Evolutionary conservation across 2,329 filamentous ascomycete species (phyloP).

Genomic region (Xylaria sp.): DNA sequence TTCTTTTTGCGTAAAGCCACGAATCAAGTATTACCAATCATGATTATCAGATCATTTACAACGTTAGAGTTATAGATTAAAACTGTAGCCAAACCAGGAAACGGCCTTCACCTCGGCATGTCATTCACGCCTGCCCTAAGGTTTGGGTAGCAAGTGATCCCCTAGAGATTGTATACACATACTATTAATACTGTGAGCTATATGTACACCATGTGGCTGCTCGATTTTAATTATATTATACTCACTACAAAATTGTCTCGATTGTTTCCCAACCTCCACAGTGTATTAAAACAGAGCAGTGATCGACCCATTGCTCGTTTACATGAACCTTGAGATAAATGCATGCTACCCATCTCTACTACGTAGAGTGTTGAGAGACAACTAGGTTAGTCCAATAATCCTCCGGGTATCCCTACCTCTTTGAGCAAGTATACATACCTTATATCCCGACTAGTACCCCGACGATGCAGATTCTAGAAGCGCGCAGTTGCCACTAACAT

Average conservation of each 20-base stretch:
- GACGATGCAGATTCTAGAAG: slow-evolving; percentile 32
- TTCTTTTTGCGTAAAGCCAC: slow-evolving; percentile 24
- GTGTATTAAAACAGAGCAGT: slow-evolving; percentile 18
- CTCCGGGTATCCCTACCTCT: slow-evolving; percentile 31
- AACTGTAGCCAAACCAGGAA: slow-evolving; percentile 17
- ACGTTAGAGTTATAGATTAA: slow-evolving; percentile 14
- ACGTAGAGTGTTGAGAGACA: slow-evolving; percentile 21
- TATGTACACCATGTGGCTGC: slow-evolving; percentile 12
- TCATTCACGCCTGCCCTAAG: slow-evolving; percentile 20
- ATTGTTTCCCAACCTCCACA: slow-evolving; percentile 8
- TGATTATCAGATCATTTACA: slow-evolving; percentile 33
- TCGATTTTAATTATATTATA: slow-evolving; percentile 15
- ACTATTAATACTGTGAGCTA: slow-evolving; percentile 26
- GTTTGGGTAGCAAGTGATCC: slow-evolving; percentile 14
- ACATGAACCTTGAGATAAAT: slow-evolving; percentile 24
- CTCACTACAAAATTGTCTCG: not conserved
- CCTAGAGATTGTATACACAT: slow-evolving; percentile 22
- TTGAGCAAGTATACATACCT: slow-evolving; percentile 18
- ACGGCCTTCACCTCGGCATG: slow-evolving; percentile 19
- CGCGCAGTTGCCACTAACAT: slow-evolving; percentile 23
- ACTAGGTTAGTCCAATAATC: slow-evolving; percentile 18
- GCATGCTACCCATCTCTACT: slow-evolving; percentile 26
- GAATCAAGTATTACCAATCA: slow-evolving; percentile 25
- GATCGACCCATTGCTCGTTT: slow-evolving; percentile 28
- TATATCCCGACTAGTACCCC: slow-evolving; percentile 12